These are phyloP conservation scores for Chrysophaeum taylorii DNA, from an alignment of 352 stramenopile genomes.

Conservation along the genomic window DNA sequence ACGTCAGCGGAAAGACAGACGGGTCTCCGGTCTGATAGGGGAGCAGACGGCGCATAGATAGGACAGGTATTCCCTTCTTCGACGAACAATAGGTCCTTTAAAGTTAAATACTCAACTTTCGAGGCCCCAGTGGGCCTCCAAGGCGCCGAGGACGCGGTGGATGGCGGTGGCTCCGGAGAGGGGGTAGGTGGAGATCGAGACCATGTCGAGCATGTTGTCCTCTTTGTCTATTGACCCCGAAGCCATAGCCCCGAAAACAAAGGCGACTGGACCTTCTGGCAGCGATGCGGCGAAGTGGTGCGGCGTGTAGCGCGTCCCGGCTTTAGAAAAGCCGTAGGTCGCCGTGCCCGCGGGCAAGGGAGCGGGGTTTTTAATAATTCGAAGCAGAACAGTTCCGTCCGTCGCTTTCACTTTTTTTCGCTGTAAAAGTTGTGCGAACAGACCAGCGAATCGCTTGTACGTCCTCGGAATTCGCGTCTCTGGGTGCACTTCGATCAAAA, in stretches of 20 bases:
- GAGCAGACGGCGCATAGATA: too few species aligned
- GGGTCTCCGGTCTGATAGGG: too few species aligned
- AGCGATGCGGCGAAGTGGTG: slow-evolving; percentile 82
- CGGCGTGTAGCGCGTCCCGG: slow-evolving; percentile 84
- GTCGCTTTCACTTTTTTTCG: slow-evolving; percentile 98
- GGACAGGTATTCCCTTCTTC: too few species aligned
- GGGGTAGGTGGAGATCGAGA: slow-evolving; percentile 95
- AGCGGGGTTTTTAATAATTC: slow-evolving; percentile 98
- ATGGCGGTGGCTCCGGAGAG: slow-evolving; percentile 91
- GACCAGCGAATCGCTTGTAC: slow-evolving; percentile 83
- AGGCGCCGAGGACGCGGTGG: slow-evolving; percentile 84
- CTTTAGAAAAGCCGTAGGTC: slow-evolving; percentile 86
- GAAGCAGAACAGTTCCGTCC: slow-evolving; percentile 88
- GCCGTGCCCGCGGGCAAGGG: slow-evolving; percentile 84
- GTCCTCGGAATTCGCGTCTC: slow-evolving; percentile 95
- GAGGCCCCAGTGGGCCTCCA: slow-evolving; percentile 97
- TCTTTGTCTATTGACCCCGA: slow-evolving; percentile 87
- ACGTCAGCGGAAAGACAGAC: too few species aligned
- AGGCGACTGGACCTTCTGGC: slow-evolving; percentile 80
- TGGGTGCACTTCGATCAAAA: slow-evolving; percentile 95
- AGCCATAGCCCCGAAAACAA: slow-evolving; percentile 94
- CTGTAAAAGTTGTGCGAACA: slow-evolving; percentile 94
- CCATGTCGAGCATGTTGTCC: slow-evolving; percentile 88
- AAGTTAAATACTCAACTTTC: too few species aligned
- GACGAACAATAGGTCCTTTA: too few species aligned